phyloP scores from a whole-genome alignment of 176 grass and related monocot genomes.

The Aegilops speltoides region DNA sequence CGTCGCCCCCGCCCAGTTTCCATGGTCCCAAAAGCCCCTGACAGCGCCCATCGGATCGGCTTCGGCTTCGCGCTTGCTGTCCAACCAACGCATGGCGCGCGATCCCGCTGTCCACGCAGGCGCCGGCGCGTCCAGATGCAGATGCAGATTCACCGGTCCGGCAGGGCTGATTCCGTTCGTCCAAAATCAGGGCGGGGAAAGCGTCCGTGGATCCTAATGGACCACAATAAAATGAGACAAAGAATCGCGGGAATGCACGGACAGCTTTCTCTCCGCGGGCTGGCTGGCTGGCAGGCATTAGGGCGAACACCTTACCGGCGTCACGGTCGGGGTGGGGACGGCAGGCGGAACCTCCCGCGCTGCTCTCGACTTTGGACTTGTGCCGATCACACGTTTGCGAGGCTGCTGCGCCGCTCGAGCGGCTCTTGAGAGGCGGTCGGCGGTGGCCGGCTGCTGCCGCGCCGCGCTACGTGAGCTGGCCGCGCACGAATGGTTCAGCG shows the following conservation, averaged over 20 bases:
- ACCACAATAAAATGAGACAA: background rate
- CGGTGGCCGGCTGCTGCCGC: background rate
- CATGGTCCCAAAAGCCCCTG: conserved; percentile 30
- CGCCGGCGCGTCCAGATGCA: conserved; percentile 21
- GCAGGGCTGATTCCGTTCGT: background rate
- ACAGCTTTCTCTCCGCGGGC: background rate
- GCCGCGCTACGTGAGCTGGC: background rate
- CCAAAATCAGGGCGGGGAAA: background rate
- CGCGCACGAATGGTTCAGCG: background rate
- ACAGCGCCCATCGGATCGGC: background rate
- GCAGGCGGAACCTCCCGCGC: background rate
- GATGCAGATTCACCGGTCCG: conserved; percentile 30
- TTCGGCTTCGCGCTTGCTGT: background rate
- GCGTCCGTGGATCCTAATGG: background rate
- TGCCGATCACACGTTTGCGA: background rate
- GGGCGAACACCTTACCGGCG: conserved; percentile 31
- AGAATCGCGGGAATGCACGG: background rate
- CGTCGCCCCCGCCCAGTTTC: conserved; percentile 26
- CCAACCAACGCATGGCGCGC: conserved; percentile 7
- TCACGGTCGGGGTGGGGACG: background rate
- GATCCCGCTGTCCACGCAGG: conserved; percentile 11
- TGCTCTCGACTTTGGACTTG: no score
- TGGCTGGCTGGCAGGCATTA: background rate
- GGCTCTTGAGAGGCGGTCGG: background rate
- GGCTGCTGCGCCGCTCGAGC: background rate